Percentiles rank a stretch among this genome's conserved stretches.
Conservation (phyloP, 148 eudicot genomes). For the Rhododendron mucronatum region DNA sequence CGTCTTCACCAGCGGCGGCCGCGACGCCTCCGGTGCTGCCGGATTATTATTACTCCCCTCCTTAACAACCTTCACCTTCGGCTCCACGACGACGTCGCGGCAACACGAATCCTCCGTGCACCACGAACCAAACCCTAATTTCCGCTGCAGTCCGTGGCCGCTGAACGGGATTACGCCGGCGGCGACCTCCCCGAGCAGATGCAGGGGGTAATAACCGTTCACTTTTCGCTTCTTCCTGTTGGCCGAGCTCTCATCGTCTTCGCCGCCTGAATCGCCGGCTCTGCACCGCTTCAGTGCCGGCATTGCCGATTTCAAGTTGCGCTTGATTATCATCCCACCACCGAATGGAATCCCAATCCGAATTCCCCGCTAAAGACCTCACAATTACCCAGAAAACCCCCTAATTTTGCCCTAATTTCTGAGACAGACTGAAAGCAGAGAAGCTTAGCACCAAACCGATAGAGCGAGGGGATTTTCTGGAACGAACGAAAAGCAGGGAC, state of each 20-base stretch:
- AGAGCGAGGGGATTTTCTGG: neutral
- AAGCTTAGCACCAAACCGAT: neutral
- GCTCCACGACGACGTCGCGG: slow-evolving; percentile 22
- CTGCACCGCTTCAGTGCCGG: slow-evolving; percentile 80
- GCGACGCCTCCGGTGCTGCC: slow-evolving; percentile 19
- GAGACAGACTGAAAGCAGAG: neutral
- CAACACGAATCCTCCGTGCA: slow-evolving; percentile 31
- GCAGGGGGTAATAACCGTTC: slow-evolving; percentile 55
- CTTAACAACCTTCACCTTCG: slow-evolving; percentile 19
- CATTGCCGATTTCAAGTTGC: slow-evolving; percentile 87
- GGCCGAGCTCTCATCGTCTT: slow-evolving; percentile 41
- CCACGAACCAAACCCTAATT: slow-evolving; percentile 27
- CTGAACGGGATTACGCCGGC: slow-evolving; percentile 64
- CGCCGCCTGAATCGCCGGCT: slow-evolving; percentile 39
- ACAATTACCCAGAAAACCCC: slow-evolving; percentile 18
- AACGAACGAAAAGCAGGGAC: neutral
- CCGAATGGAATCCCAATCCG: neutral
- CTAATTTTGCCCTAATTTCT: slow-evolving; percentile 6
- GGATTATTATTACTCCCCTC: slow-evolving; percentile 11
- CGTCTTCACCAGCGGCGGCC: slow-evolving; percentile 78
- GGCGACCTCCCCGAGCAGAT: slow-evolving; percentile 62
- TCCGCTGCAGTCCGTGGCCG: slow-evolving; percentile 30
- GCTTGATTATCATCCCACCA: slow-evolving; percentile 75
- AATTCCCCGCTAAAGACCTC: neutral
- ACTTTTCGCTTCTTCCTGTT: slow-evolving; percentile 40